Evolutionary conservation across 2,329 filamentous ascomycete genomes (phyloP), one percentile per base, ranked within the genome.

Genomic region (Calonectria multiphialidica): DNA sequence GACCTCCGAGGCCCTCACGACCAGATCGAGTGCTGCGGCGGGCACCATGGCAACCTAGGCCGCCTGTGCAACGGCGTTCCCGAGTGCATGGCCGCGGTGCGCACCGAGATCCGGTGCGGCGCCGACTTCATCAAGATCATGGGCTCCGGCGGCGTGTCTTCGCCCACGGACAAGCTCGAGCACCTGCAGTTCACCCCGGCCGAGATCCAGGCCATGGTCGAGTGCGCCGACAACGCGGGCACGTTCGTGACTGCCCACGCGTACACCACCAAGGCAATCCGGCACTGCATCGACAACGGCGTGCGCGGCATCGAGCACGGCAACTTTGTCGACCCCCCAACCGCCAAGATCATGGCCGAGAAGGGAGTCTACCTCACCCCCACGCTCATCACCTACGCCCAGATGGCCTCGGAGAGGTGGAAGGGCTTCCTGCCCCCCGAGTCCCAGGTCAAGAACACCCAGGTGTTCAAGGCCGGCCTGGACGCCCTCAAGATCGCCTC

Each of bases 41-140:
- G 87, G 13, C 66, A 74, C 3, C 44, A 55, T 18, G 62, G 57
- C 1, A 62, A 44, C 2, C 76, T 88, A 1, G 87, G 86, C 1
- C 81, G 85, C 9, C 81, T 91, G 1, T 87, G 85, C 57, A 88
- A 91, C 76, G 88, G 90, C 3, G 88, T 90, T 1, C 82, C 88
- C 0, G 87, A 88, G 61, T 91, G 90, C 75, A 82, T 90, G 65
- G 84, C 85, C 28, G 86, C 83, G 13, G 86, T 87, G 0, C 84
- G 90, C 1, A 88, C 90, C 65, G 87, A 91, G 78, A 78, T 92
- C 0, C 84, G 90, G 0, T 83, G 82, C 18, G 90, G 90, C 2
- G 87, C 88, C 1, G 89, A 91, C 76, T 91, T 92, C 74, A 87
- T 92, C 80, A 92, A 92, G 79, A 89, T 92, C 74, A 91, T 91